phyloP scores from a whole-genome alignment of 345 rosid genomes.

The Salix exigua region DNA sequence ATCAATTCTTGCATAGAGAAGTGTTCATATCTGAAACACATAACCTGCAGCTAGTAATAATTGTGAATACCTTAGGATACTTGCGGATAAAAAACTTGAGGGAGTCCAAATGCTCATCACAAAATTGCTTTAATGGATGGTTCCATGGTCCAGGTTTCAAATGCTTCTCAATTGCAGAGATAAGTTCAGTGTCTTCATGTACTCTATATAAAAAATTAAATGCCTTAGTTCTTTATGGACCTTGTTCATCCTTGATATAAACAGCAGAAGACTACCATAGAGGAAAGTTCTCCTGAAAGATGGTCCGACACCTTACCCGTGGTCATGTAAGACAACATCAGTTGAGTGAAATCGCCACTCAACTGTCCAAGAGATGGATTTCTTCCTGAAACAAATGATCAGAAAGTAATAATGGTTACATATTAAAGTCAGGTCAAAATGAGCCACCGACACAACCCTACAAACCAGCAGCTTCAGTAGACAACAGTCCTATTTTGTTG shows the following conservation, averaged over 20 bases:
- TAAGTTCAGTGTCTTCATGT: slow-evolving; percentile 54
- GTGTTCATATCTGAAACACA: neutral
- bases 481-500: too few relatives aligned
- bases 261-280: neutral
- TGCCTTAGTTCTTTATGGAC: neutral
- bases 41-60: neutral
- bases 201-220: slow-evolving; percentile 42
- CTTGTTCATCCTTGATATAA: neutral
- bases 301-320: slow-evolving; percentile 43
- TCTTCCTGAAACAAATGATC: slow-evolving; percentile 42
- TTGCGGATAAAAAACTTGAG: slow-evolving; percentile 65
- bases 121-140: slow-evolving; percentile 57
- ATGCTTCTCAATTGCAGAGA: slow-evolving; percentile 59
- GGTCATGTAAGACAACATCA: slow-evolving; percentile 57
- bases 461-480: neutral
- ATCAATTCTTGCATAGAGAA: neutral
- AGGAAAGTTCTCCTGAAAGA: neutral
- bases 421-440: neutral
- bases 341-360: slow-evolving; percentile 86
- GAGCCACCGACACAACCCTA: neutral
- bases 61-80: slow-evolving; percentile 47
- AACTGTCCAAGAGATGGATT: slow-evolving; percentile 74
- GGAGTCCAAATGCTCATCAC: slow-evolving; percentile 48
- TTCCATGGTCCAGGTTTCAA: slow-evolving; percentile 77
- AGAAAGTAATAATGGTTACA: neutral